Evolutionary conservation across 2,329 filamentous ascomycete species (phyloP).

Genomic region (Epicoccum sorghinum): DNA sequence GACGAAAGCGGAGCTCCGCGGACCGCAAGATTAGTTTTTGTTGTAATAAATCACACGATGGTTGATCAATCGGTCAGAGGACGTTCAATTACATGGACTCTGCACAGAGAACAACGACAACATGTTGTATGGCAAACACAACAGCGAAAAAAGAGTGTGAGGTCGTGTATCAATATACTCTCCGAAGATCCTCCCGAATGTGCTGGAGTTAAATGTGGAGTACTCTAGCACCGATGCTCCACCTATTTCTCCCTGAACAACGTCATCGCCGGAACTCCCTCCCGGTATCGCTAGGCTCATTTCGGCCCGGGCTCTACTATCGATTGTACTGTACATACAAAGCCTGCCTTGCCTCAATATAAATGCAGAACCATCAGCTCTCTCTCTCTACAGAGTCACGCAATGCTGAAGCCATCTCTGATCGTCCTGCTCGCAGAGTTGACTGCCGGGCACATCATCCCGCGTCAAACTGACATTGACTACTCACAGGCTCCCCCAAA

Average conservation of each 20-base stretch:
- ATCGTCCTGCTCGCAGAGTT: background rate
- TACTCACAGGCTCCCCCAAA: constrained; percentile 28
- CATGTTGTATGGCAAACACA: no score
- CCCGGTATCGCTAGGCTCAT: background rate
- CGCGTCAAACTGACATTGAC: constrained; percentile 19
- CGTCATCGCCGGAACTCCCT: constrained; percentile 3
- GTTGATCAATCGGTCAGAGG: no score
- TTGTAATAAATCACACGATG: no score
- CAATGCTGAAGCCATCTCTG: background rate
- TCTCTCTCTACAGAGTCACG: background rate
- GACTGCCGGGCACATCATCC: constrained; percentile 9
- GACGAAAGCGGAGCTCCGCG: no score
- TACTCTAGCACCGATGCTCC: background rate
- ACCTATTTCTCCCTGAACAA: constrained; percentile 1
- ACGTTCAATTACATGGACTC: no score
- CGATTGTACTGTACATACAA: background rate
- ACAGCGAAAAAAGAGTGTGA: no score
- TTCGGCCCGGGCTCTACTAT: background rate
- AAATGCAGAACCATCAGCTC: background rate
- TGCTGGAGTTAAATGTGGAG: no score
- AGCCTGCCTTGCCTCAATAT: background rate
- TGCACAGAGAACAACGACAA: no score
- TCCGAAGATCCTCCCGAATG: no score
- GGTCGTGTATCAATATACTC: no score
- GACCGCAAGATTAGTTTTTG: no score